Evolutionary conservation across 1,284 basidiomycete genomes (phyloP).

Genomic region (Hymenochaete sp.): DNA sequence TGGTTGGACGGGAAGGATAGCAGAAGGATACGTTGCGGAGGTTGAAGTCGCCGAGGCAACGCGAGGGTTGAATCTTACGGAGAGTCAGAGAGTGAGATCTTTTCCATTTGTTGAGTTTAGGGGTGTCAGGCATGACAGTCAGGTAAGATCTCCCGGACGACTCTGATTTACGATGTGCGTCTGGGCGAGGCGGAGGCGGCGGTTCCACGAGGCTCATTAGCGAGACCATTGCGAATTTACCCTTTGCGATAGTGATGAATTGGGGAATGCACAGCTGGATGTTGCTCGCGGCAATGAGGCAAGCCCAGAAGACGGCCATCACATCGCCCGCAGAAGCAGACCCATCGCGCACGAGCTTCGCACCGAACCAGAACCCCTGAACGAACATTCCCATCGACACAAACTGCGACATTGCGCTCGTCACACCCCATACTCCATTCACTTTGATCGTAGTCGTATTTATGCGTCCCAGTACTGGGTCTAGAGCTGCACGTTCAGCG

Average conservation of each 20-base stretch:
- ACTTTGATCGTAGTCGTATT: constrained; percentile 45
- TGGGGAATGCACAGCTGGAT: constrained; percentile 82
- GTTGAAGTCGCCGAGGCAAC: constrained; percentile 70
- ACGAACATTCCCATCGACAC: constrained; percentile 90
- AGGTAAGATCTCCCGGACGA: too few relatives aligned
- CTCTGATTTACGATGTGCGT: constrained; percentile 3
- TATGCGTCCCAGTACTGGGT: constrained; percentile 39
- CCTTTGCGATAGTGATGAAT: constrained; percentile 72
- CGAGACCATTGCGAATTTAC: constrained; percentile 76
- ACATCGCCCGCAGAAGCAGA: constrained; percentile 67
- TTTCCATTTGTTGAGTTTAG: neutral
- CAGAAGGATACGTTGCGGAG: constrained; percentile 74
- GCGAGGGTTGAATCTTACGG: constrained; percentile 49
- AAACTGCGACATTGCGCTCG: constrained; percentile 65
- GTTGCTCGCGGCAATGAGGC: constrained; percentile 80
- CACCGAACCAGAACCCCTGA: constrained; percentile 94
- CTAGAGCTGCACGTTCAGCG: constrained; percentile 49
- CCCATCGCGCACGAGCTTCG: constrained; percentile 73
- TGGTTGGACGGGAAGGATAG: constrained; percentile 75
- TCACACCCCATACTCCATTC: constrained; percentile 70
- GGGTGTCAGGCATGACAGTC: neutral
- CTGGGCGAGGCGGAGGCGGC: constrained; percentile 22
- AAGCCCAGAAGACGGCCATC: constrained; percentile 96
- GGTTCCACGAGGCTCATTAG: constrained; percentile 56
- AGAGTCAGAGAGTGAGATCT: constrained; percentile 29